Base-by-base conservation (phyloP, 495 filamentous ascomycete species). In the Penicillium pancosmium region DNA sequence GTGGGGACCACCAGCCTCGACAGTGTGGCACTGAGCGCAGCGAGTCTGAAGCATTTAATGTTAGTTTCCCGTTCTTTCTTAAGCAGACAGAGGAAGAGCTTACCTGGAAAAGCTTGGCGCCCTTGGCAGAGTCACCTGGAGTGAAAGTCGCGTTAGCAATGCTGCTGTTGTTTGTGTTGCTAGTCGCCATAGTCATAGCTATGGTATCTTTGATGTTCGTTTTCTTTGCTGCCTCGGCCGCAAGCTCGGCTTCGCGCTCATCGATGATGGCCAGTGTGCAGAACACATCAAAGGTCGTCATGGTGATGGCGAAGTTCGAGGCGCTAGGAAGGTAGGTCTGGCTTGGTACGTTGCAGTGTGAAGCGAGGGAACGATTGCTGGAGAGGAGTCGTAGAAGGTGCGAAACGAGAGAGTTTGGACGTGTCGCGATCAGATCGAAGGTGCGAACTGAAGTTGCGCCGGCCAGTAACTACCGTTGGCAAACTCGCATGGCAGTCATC, bases 21-120 rank as follows among this genome's bases (percentile, higher is more conserved):
- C 80, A 74, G 90, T 98, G 83, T 99, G 94, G 87, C 94, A 99
- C 80, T 99, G 94, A 57, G 91, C 90, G 80, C 94, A 99, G 72
- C 94, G 89, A 65, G 94, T 99, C 90, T 89, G 15, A 23, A 43
- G 4, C 16, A 15, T 16, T 9, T 23, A 27, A 48, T 31, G 54
- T 73, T 59, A 74, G 68, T 50, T 18, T 65, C 43, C 8, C 10
- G 1, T 47, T 33, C 52, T 5, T 4, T 35, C 4, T 18, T 6
- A 13, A 16, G 41, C 11, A 44, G 15, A 6, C 16, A 18, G 16
- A 44, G n/a, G 8, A 21, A 58, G 6, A 48, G 46, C 67, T 66
- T 50, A 85, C 84, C 82, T 96, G 96, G 91, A 98, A 99, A 73
- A 99, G 91, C 84, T 90, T 92, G 77, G 93, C 94, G 82, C 94